These are phyloP conservation scores for Glarea lozoyensis DNA, from an alignment of 495 filamentous ascomycete species.

Conservation along the genomic window DNA sequence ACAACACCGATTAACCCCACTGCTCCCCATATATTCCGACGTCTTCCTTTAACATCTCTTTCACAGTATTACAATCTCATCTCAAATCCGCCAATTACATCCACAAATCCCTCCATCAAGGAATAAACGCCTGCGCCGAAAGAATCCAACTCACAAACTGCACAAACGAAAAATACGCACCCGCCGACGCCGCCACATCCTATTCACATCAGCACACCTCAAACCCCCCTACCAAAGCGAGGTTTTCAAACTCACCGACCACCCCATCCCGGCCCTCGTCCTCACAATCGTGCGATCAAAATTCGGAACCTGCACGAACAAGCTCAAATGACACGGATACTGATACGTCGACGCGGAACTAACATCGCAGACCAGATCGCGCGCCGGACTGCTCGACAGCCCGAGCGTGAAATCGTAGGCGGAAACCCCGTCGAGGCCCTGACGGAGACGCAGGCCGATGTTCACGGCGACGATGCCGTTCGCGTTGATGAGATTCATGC, in stretches of 20 bases:
- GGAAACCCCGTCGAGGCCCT: background rate
- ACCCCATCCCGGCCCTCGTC: background rate
- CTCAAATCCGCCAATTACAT: no score
- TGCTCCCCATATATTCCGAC: no score
- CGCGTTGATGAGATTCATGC: conserved; percentile 4
- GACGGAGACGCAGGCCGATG: background rate
- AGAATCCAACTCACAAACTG: conserved; percentile 1
- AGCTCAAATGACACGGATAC: background rate
- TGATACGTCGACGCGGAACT: background rate
- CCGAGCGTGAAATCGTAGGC: background rate
- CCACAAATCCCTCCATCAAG: no score
- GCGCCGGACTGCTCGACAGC: background rate
- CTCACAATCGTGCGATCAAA: conserved; percentile 1
- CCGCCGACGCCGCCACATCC: background rate
- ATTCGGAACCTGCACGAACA: conserved; percentile 2
- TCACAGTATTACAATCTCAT: no score
- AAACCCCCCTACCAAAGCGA: no score
- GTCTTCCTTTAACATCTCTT: no score
- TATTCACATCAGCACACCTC: background rate
- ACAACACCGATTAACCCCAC: no score
- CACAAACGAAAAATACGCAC: background rate
- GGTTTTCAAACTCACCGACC: background rate
- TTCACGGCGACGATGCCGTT: conserved; percentile 1
- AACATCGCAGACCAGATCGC: background rate
- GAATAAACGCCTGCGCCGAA: conserved; percentile 2